These are phyloP conservation scores for Lathyrus oleraceus DNA, from an alignment of 306 rosid species.

Conservation along the genomic window DNA sequence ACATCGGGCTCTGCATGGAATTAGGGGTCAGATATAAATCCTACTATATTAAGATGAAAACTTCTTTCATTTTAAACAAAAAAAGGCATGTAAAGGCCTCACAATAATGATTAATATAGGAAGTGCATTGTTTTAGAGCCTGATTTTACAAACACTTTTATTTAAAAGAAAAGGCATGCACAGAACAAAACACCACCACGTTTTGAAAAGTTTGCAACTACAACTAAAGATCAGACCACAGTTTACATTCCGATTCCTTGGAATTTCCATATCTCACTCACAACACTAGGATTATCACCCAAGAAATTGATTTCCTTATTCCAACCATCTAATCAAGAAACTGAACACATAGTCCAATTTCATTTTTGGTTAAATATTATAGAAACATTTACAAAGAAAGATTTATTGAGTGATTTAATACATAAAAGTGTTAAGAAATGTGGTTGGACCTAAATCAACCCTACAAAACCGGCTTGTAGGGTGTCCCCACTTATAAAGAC, in stretches of 20 bases:
- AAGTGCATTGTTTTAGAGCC: not conserved
- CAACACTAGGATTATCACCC: slow-evolving; percentile 11
- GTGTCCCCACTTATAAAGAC: too few species aligned
- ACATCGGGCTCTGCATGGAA: slow-evolving; percentile 87
- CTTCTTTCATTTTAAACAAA: not conserved
- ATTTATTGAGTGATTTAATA: not conserved
- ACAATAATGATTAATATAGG: not conserved
- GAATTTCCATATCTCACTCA: slow-evolving; percentile 3
- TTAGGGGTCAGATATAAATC: slow-evolving; percentile 31
- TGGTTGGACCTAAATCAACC: too few species aligned
- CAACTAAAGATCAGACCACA: not conserved
- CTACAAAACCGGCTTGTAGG: too few species aligned
- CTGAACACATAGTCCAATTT: not conserved
- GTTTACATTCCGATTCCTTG: not conserved
- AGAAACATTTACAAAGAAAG: not conserved
- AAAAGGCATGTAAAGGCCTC: not conserved
- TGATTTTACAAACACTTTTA: not conserved
- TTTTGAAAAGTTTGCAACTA: not conserved
- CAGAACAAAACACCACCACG: not conserved
- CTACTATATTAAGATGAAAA: slow-evolving; percentile 10
- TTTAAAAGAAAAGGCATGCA: not conserved
- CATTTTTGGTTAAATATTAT: not conserved
- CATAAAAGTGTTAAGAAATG: too few species aligned
- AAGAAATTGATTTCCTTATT: not conserved
- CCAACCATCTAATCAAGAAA: not conserved